phyloP scores from a whole-genome alignment of 2,329 filamentous ascomycete genomes.

The Cadophora gregata region DNA sequence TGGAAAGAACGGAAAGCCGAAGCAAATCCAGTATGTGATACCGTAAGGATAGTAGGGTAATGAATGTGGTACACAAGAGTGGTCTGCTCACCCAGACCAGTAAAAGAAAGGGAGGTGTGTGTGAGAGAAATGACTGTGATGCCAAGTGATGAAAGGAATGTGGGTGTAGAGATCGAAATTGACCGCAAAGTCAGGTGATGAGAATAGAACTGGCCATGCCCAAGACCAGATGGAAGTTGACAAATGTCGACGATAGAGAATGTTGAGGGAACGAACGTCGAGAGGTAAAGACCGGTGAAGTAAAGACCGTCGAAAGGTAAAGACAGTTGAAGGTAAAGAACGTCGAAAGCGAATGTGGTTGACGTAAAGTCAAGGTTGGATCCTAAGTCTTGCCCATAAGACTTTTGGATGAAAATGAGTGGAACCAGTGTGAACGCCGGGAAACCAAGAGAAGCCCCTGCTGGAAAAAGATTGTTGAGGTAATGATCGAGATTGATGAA shows the following conservation, averaged over 20 bases:
- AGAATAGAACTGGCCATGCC: not conserved
- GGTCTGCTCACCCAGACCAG: not conserved
- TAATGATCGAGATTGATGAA: conserved; percentile 6
- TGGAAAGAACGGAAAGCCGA: not conserved
- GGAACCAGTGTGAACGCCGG: not conserved
- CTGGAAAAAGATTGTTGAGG: conserved; percentile 2
- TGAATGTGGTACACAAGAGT: not conserved
- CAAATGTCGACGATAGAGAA: too few species aligned
- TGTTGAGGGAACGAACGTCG: too few species aligned
- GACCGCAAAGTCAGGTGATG: not conserved
- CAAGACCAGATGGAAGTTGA: conserved; percentile 1
- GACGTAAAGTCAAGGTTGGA: not conserved
- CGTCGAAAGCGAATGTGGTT: not conserved
- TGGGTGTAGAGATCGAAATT: not conserved
- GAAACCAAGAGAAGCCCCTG: conserved; percentile 7
- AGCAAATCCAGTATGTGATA: not conserved
- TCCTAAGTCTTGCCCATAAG: not conserved
- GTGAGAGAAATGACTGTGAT: not conserved
- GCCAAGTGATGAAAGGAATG: conserved; percentile 4
- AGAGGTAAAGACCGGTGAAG: not conserved
- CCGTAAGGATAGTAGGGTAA: not conserved
- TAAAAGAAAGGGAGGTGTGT: not conserved
- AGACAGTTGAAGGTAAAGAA: not conserved
- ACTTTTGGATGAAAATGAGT: not conserved
- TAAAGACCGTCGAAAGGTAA: too few species aligned